Base-by-base conservation (phyloP, 768 basidiomycete species). In the Hygrocybe coccinea region DNA sequence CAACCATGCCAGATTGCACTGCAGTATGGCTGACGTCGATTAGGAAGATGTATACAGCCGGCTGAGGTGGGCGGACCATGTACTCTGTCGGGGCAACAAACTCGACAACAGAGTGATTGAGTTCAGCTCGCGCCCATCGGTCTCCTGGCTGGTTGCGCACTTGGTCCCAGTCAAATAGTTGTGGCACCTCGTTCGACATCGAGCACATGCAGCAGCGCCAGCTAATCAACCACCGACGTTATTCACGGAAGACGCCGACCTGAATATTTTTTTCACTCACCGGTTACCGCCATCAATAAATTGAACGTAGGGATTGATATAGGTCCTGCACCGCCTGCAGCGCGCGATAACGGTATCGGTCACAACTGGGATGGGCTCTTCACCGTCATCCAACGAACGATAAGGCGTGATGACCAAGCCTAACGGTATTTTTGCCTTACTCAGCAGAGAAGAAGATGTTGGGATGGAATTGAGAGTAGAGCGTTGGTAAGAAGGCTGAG, bases 151-250 rank as follows among this genome's bases (percentile, higher is more conserved):
- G 89, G 66, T 95, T 97, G 60, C 83, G 85, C 52, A 79, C 82
- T 70, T 94, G 91, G 69, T 99, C 92, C 97, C 97, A 99, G 68
- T 99, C 97, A 67, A 98, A 98, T 50, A 97, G 76, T 64, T 97
- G 95, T 21, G 97, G 97, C 0, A 98, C 95, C 71, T 98, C 97
- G 69, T 98, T 99, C 39, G 91, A 89, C 81, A 98, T 85, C 64
- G 88, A 91, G 71, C 97, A 99, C 93, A 99, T 93, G 72, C 93
- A 95, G 71, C 97, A 99, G 68, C 97, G 89, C 97, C 97, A 99
- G 59, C 89, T 88, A 50, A n/a, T 8, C 3, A 50, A 54, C 19
- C 52, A 50, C 29, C 44, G 22, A 37, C 11, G 9, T 29, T 34
- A 19, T 35, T 25, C 44, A 34, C 25, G 11, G 34, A 14, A 37